Base-by-base conservation (phyloP, 2,329 filamentous ascomycete species). In the Microdochium trichocladiopsis region DNA sequence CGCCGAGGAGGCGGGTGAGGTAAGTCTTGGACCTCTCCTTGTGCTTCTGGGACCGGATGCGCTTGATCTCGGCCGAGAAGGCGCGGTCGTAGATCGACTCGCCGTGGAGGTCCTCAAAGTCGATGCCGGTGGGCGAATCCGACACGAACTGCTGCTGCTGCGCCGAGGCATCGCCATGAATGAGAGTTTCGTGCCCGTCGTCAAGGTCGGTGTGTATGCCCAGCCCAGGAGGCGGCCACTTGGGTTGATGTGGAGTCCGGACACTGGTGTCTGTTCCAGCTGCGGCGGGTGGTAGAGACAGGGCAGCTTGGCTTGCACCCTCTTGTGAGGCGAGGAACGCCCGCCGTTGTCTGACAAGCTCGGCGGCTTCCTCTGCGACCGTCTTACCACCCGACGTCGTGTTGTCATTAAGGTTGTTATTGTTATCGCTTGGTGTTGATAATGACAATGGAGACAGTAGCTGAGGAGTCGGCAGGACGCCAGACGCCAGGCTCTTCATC, bases 61-160 rank as follows among this genome's bases (percentile, higher is more conserved):
- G 62, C 59, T 69, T 72, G 61, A 96, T 93, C 69, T 96, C 90
- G 55, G 88, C 82, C 62, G 89, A 83, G 65, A 95, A 96, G 0
- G 93, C 93, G 1, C 80, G 83, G 66, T 95, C 90, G 66, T 96
- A 96, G 53, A 97, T 86, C 5, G 41, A 45, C 41, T 45, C 41
- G 28, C 28, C 28, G 6, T 16, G 18, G 5, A 10, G 41, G 41
- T 45, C 41, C 63, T 94, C 85, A 60, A 90, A 90, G 55, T 95
- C 90, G 5, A 89, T 88, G 1, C 86, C 87, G 0, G 86, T 86
- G 2, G 93, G 93, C 1, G 89, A 95, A 68, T 96, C 91, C 25
- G 88, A 89, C 41, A 96, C 84, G 4, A 86, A 66, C 22, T 77
- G 41, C 18, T 45, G 41, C 4, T 45, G 5, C n/a, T 12, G 10